Evolutionary conservation across 2,329 filamentous ascomycete species (phyloP).

Genomic region (Sphaerulina musiva): DNA sequence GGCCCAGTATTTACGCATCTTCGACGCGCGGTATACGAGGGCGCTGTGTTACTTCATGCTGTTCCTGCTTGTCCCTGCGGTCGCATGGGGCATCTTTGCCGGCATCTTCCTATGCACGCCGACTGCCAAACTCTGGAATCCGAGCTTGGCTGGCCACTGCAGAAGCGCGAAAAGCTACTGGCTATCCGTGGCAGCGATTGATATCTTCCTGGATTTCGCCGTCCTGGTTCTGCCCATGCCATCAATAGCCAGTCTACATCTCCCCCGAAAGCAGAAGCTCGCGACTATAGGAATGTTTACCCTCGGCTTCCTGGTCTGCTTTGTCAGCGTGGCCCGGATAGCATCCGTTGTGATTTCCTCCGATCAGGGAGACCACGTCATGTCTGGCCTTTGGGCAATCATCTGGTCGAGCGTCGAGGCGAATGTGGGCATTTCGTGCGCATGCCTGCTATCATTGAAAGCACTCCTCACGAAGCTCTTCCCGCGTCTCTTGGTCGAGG

Average conservation of each 20-base stretch:
- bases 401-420: constrained; percentile 40
- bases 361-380: constrained; percentile 21
- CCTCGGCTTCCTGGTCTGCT: constrained; percentile 36
- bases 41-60: constrained; percentile 37
- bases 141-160: constrained; percentile 32
- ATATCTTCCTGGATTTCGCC: constrained; percentile 41
- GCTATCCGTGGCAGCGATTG: constrained; percentile 41
- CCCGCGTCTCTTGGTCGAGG: constrained; percentile 30
- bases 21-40: constrained; percentile 35
- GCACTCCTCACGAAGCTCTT: constrained; percentile 35
- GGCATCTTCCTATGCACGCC: constrained; percentile 40
- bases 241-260: constrained; percentile 36
- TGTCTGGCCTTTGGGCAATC: constrained; percentile 37
- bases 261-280: constrained; percentile 40
- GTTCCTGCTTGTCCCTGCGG: constrained; percentile 25
- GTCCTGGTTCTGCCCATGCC: constrained; percentile 44
- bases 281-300: constrained; percentile 40
- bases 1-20: constrained; percentile 46
- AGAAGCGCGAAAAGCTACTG: constrained; percentile 38
- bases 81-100: constrained; percentile 33
- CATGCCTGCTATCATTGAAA: constrained; percentile 40
- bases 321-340: constrained; percentile 24
- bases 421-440: constrained; percentile 42
- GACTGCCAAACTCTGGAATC: constrained; percentile 39
- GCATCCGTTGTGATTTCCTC: constrained; percentile 21